Percentiles rank a stretch among this genome's conserved stretches.
phyloP scores from a whole-genome alignment of 2,329 filamentous ascomycete genomes.

The Zasmidium citrigriseum region DNA sequence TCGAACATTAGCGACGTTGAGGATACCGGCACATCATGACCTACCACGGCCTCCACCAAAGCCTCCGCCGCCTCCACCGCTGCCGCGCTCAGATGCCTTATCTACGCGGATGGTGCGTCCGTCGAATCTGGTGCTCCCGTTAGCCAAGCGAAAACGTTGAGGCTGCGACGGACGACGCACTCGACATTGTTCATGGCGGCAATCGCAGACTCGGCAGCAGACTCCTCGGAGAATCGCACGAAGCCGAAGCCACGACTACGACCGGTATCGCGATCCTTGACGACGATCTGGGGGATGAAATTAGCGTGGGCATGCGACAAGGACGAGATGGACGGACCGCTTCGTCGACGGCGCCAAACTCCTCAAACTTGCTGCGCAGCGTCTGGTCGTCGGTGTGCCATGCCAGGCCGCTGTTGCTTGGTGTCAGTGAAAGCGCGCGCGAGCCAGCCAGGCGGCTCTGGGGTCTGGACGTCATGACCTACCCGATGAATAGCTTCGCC shows the following conservation, averaged over 20 bases:
- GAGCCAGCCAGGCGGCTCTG: neutral
- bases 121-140: constrained; percentile 69
- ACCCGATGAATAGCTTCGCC: constrained; percentile 97
- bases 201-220: constrained; percentile 76
- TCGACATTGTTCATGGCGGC: constrained; percentile 82
- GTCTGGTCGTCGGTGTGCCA: constrained; percentile 96
- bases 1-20: neutral
- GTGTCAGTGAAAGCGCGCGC: constrained; percentile 16
- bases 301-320: constrained; percentile 7
- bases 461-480: constrained; percentile 45
- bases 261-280: constrained; percentile 95
- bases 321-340: constrained; percentile 67
- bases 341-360: constrained; percentile 89
- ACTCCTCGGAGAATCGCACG: constrained; percentile 79
- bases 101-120: constrained; percentile 93
- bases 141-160: neutral
- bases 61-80: constrained; percentile 60
- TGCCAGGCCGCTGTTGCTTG: constrained; percentile 74
- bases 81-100: constrained; percentile 81
- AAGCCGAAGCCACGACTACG: constrained; percentile 98
- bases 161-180: constrained; percentile 58
- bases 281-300: constrained; percentile 69
- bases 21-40: neutral
- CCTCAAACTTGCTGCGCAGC: constrained; percentile 86
- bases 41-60: constrained; percentile 40